Percentiles rank a stretch among this genome's conserved stretches.
phyloP scores from a whole-genome alignment of 1,139 yeast genomes.

The Lodderomyces orthopsilosis region DNA sequence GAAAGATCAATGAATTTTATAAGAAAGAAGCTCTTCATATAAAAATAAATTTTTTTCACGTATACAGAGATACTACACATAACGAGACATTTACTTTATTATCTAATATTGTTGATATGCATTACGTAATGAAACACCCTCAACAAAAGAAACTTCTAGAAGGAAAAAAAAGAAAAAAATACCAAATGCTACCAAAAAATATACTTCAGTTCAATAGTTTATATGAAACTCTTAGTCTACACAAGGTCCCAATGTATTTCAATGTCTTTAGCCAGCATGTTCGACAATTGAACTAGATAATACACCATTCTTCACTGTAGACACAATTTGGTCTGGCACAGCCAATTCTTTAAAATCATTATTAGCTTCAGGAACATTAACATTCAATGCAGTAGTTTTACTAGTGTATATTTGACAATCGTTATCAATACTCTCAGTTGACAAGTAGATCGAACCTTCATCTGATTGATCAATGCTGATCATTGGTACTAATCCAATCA shows the following conservation, averaged over 20 bases:
- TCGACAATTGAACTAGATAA: slow-evolving; percentile 44
- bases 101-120: neutral
- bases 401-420: slow-evolving; percentile 73
- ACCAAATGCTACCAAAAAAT: neutral
- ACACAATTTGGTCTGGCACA: slow-evolving; percentile 86
- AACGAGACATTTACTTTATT: neutral
- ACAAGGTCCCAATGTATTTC: neutral
- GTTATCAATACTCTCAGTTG: slow-evolving; percentile 63
- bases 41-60: neutral
- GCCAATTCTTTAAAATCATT: slow-evolving; percentile 67
- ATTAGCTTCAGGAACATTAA: slow-evolving; percentile 68
- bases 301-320: slow-evolving; percentile 43
- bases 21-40: neutral
- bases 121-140: neutral
- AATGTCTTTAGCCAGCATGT: slow-evolving; percentile 49
- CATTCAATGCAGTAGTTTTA: slow-evolving; percentile 78
- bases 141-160: neutral
- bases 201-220: too few species aligned
- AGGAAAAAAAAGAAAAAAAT: neutral
- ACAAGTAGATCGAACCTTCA: slow-evolving; percentile 77
- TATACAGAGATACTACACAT: neutral
- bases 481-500: slow-evolving; percentile 75
- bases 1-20: neutral
- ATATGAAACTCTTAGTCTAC: too few species aligned
- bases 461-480: slow-evolving; percentile 86